These are phyloP conservation scores for Begonia fuchsioides DNA, from an alignment of 306 rosid genomes.

Conservation along the genomic window DNA sequence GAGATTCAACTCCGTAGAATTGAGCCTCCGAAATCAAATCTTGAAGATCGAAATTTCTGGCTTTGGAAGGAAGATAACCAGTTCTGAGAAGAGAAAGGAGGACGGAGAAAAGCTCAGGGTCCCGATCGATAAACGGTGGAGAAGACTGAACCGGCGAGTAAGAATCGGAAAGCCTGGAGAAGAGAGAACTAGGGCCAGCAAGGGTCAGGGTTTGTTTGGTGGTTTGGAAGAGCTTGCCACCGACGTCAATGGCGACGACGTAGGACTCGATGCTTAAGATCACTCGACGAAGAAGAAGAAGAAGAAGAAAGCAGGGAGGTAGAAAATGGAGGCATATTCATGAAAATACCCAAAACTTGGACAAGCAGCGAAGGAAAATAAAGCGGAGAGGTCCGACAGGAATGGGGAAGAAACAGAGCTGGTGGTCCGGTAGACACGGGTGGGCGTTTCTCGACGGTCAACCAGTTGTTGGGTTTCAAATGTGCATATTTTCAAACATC, in stretches of 20 bases:
- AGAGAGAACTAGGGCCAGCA: conserved; percentile 41
- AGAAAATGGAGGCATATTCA: neutral
- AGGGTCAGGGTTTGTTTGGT: conserved; percentile 67
- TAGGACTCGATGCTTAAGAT: conserved; percentile 3
- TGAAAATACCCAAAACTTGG: neutral
- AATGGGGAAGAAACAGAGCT: neutral
- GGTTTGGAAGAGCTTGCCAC: conserved; percentile 74
- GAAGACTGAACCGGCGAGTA: neutral
- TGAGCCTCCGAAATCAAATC: conserved; percentile 63
- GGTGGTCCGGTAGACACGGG: neutral
- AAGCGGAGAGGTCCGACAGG: neutral
- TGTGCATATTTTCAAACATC: too few relatives aligned
- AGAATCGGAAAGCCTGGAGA: conserved; percentile 27
- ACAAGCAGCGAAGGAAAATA: neutral
- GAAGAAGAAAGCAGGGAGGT: neutral
- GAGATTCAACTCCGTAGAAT: conserved; percentile 64
- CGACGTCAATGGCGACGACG: conserved; percentile 62
- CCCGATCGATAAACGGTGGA: conserved; percentile 57
- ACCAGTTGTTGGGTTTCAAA: neutral
- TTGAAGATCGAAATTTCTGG: conserved; percentile 51
- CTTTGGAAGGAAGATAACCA: conserved; percentile 75
- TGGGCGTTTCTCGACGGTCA: neutral
- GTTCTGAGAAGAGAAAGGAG: conserved; percentile 85
- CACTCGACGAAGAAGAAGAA: conserved; percentile 4
- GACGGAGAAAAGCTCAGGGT: conserved; percentile 72